phyloP scores from a whole-genome alignment of 129 eudicot genomes.

The Sambucus nigra region DNA sequence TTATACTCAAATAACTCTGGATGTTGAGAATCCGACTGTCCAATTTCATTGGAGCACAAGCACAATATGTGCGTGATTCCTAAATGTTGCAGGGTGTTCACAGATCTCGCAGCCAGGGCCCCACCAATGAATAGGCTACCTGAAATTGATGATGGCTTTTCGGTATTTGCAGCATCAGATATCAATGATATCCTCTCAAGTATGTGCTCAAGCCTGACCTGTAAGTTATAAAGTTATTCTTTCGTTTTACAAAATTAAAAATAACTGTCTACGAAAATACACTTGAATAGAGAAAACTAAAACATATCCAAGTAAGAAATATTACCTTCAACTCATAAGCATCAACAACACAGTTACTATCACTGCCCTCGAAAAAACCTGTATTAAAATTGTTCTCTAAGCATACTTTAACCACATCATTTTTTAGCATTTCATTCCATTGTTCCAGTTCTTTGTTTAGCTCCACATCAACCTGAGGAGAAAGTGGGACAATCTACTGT shows the following conservation, averaged over 20 bases:
- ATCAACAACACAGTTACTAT: constrained; percentile 73
- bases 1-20: constrained; percentile 69
- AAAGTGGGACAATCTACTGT: constrained; percentile 11
- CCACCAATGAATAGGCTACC: constrained; percentile 74
- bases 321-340: constrained; percentile 88
- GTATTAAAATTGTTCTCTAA: constrained; percentile 83
- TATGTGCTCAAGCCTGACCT: constrained; percentile 97
- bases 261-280: background rate
- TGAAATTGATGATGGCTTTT: constrained; percentile 63
- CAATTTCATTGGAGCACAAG: constrained; percentile 90
- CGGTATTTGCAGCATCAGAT: constrained; percentile 95
- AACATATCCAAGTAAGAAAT: background rate
- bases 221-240: constrained; percentile 18
- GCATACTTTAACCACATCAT: constrained; percentile 80
- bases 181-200: constrained; percentile 86
- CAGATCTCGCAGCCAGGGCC: constrained; percentile 95
- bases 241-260: background rate
- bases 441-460: constrained; percentile 84
- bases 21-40: constrained; percentile 87
- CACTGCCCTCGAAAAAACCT: constrained; percentile 92
- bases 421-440: constrained; percentile 80
- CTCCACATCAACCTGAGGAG: constrained; percentile 73
- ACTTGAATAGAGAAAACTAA: background rate
- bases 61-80: constrained; percentile 92
- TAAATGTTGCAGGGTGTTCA: constrained; percentile 76